Conservation (phyloP, 192 early-diverging fungal species). For the Backusella tarrabulga region DNA sequence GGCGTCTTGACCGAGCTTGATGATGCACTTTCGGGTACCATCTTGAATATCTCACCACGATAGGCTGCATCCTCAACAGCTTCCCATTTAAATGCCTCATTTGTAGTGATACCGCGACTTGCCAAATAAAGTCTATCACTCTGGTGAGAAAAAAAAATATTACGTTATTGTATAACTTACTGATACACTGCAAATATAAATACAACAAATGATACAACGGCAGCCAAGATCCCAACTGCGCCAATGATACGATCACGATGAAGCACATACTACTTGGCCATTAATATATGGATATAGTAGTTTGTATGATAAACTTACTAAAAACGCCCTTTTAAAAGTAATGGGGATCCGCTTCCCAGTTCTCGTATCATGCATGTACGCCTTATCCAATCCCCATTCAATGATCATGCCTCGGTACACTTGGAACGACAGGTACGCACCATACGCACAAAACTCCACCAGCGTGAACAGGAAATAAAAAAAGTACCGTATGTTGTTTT, state of each 20-base stretch:
- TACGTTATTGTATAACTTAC: constrained; percentile 18
- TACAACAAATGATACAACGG: constrained; percentile 45
- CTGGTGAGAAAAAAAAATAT: neutral
- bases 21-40: neutral
- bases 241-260: constrained; percentile 50
- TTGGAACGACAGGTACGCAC: constrained; percentile 41
- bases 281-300: neutral
- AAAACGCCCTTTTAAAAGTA: constrained; percentile 35
- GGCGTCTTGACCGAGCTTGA: neutral
- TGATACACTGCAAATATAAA: constrained; percentile 50
- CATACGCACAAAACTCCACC: constrained; percentile 50
- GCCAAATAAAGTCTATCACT: constrained; percentile 39
- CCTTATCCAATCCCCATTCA: constrained; percentile 31
- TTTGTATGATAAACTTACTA: constrained; percentile 35
- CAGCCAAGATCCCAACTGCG: constrained; percentile 48
- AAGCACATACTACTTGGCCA: constrained; percentile 39
- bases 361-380: constrained; percentile 16
- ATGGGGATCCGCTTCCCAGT: constrained; percentile 23
- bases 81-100: constrained; percentile 59
- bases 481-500: constrained; percentile 54
- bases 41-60: constrained; percentile 35
- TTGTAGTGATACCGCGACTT: constrained; percentile 46
- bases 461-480: constrained; percentile 47
- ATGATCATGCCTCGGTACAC: constrained; percentile 38
- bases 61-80: constrained; percentile 48